These are phyloP conservation scores for Eimeria tenella DNA, from an alignment of 169 alveolate genomes.

Conservation along the genomic window DNA sequence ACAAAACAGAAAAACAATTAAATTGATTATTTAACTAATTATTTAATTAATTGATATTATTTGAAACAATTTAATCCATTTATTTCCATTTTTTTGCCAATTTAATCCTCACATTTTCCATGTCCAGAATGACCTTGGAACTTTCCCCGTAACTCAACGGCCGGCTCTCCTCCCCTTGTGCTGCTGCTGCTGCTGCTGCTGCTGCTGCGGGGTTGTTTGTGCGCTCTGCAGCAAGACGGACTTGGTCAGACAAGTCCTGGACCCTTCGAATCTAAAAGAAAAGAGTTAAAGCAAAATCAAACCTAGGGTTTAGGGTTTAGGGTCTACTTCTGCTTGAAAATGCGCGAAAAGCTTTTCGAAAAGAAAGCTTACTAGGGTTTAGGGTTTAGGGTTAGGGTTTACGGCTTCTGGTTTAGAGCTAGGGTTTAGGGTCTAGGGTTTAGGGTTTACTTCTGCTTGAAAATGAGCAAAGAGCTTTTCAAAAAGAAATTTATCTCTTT, in stretches of 20 bases:
- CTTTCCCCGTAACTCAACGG: too few relatives aligned
- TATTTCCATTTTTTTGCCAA: not conserved
- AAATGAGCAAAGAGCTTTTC: conserved; percentile 67
- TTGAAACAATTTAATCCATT: not conserved
- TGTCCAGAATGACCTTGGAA: not conserved
- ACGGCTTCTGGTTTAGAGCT: not conserved
- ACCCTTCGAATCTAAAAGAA: conserved; percentile 42
- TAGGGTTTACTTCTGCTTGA: conserved; percentile 58
- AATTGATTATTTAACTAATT: not conserved
- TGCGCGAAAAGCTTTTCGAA: conserved; percentile 62
- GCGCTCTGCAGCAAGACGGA: conserved; percentile 73
- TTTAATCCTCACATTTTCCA: conserved; percentile 6
- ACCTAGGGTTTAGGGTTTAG: not conserved
- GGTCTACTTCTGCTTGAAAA: conserved; percentile 53
- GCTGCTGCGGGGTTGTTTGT: not conserved
- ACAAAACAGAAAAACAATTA: not conserved
- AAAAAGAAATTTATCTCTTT: conserved; percentile 43
- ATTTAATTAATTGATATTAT: too few relatives aligned
- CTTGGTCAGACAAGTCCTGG: conserved; percentile 61
- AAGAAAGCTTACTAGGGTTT: conserved; percentile 2
- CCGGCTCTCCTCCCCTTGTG: too few relatives aligned
- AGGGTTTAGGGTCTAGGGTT: not conserved
- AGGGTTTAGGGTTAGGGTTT: not conserved
- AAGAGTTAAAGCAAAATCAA: not conserved
- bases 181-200: too few relatives aligned